Evolutionary conservation across 305 asterid genomes (phyloP).

Genomic region (Rubia tinctorum): DNA sequence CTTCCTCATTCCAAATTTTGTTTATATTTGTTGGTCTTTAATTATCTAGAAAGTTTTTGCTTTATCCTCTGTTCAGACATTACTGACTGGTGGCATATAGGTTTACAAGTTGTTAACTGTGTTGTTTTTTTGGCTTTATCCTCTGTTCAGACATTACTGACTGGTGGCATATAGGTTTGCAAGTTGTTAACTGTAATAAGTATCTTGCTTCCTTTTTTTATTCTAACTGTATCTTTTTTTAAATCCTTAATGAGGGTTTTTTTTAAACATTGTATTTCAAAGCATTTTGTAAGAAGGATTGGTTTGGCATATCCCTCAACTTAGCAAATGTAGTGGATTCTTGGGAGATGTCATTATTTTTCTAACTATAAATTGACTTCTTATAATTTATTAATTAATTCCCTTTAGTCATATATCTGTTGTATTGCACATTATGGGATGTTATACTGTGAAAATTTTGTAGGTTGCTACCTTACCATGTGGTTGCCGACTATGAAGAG

Average conservation of each 20-base stretch:
- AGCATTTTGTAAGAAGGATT: background rate
- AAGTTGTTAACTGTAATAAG: background rate
- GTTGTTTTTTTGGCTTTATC: too few species aligned
- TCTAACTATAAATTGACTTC: background rate
- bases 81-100: background rate
- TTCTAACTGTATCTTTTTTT: too few species aligned
- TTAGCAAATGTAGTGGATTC: background rate
- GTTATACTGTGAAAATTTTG: conserved; percentile 19
- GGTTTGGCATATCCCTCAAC: background rate
- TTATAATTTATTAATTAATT: background rate
- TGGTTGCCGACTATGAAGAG: conserved; percentile 98
- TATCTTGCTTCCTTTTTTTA: background rate
- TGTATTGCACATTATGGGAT: background rate
- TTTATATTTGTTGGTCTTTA: background rate
- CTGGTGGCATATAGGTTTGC: background rate
- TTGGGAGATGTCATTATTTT: background rate
- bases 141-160: too few species aligned
- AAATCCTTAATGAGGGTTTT: background rate
- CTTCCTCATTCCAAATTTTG: background rate
- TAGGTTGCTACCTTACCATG: conserved; percentile 97
- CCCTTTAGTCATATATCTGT: background rate
- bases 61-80: background rate
- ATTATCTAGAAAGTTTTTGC: too few species aligned
- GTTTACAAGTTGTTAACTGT: background rate
- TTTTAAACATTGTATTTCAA: background rate